These are phyloP conservation scores for Citrus sinensis DNA, from an alignment of 345 rosid genomes.

Conservation along the genomic window DVS_A1.0 CM039163.1:49671501-49672000, in stretches of 20 bases:
- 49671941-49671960: conserved; percentile 42
- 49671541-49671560: conserved; percentile 85
- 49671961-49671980: conserved; percentile 40
- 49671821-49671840: conserved; percentile 52
- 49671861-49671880: conserved; percentile 51
- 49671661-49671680: conserved; percentile 75
- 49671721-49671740: conserved; percentile 45
- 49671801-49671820: conserved; percentile 59
- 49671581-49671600: conserved; percentile 54
- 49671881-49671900: conserved; percentile 40
- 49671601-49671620: conserved; percentile 58
- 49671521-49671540: conserved; percentile 88
- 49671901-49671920: conserved; percentile 39
- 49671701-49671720: conserved; percentile 82
- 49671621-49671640: conserved; percentile 65
- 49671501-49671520: conserved; percentile 70
- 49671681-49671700: conserved; percentile 63
- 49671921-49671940: conserved; percentile 54
- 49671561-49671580: conserved; percentile 54
- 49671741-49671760: conserved; percentile 52
- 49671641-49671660: conserved; percentile 76
- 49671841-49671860: conserved; percentile 60
- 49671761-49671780: conserved; percentile 55
- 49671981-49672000: conserved; percentile 49
- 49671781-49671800: conserved; percentile 72